These are phyloP conservation scores for Rhodosporidiobolus sp. DNA, from an alignment of 768 basidiomycete genomes.

Conservation along the genomic window DNA sequence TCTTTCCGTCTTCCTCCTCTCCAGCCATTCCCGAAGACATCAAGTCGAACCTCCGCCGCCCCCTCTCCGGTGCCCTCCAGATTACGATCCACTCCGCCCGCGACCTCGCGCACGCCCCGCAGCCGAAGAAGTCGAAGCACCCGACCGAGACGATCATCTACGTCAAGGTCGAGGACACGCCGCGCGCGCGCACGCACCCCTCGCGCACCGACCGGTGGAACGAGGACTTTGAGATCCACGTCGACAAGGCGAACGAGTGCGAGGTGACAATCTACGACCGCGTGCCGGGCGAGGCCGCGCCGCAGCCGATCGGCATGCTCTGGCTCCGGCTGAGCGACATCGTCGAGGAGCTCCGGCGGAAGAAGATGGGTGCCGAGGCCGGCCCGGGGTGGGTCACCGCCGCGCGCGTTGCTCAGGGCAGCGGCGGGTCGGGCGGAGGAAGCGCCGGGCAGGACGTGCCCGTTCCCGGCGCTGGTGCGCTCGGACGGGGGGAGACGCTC, in stretches of 20 bases:
- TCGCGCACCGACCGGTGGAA: slow-evolving; percentile 91
- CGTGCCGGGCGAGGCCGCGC: slow-evolving; percentile 64
- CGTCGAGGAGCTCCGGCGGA: slow-evolving; percentile 84
- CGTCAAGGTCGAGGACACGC: slow-evolving; percentile 93
- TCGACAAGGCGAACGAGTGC: slow-evolving; percentile 98
- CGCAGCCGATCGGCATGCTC: slow-evolving; percentile 85
- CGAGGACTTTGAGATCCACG: slow-evolving; percentile 91
- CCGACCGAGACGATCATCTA: slow-evolving; percentile 77
- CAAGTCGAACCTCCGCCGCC: slow-evolving; percentile 92
- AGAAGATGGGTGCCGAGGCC: slow-evolving; percentile 84
- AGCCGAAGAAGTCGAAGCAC: slow-evolving; percentile 52
- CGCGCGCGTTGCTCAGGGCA: slow-evolving; percentile 71
- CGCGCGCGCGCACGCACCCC: slow-evolving; percentile 84
- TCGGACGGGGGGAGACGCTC: slow-evolving; percentile 12
- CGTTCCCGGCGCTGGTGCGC: slow-evolving; percentile 39
- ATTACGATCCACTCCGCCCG: slow-evolving; percentile 84
- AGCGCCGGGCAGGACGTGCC: slow-evolving; percentile 1
- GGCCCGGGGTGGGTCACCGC: slow-evolving; percentile 92
- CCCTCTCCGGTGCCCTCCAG: slow-evolving; percentile 84
- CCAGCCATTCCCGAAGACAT: slow-evolving; percentile 70
- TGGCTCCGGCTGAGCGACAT: slow-evolving; percentile 94
- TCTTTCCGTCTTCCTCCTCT: neutral
- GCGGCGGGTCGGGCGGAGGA: slow-evolving; percentile 45
- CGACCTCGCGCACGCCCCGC: slow-evolving; percentile 90
- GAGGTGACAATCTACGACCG: slow-evolving; percentile 95